Conservation (phyloP, 768 basidiomycete genomes). For the Boletellus ananas region DNA sequence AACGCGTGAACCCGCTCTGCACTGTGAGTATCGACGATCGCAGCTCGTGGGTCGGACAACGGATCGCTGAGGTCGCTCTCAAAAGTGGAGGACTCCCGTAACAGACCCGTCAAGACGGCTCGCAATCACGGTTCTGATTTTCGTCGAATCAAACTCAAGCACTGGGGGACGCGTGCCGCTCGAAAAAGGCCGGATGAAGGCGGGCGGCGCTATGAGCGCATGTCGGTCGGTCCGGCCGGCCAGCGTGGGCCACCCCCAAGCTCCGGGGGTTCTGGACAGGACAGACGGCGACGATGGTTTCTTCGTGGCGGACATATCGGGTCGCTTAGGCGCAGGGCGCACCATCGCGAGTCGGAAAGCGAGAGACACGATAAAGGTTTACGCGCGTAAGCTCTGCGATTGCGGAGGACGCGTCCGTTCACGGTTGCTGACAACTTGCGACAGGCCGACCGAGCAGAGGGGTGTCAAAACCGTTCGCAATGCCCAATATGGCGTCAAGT, state of each 20-base stretch:
- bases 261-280: not conserved
- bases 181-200: slow-evolving; percentile 3
- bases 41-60: not conserved
- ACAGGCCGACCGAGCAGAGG: slow-evolving; percentile 6
- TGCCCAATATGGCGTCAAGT: slow-evolving; percentile 13
- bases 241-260: slow-evolving; percentile 1
- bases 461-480: slow-evolving; percentile 16
- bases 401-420: not conserved
- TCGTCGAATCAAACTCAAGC: not conserved
- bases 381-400: slow-evolving; percentile 4
- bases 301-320: slow-evolving; percentile 9
- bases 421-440: slow-evolving; percentile 2
- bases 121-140: not conserved
- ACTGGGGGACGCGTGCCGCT: slow-evolving; percentile 4
- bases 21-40: slow-evolving; percentile 9
- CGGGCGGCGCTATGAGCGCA: slow-evolving; percentile 14
- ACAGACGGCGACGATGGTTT: slow-evolving; percentile 15
- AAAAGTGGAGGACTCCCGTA: slow-evolving; percentile 7
- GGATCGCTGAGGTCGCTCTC: not conserved
- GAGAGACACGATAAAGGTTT: slow-evolving; percentile 2
- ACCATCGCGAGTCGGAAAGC: not conserved
- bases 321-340: not conserved
- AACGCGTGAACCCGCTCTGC: not conserved
- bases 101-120: slow-evolving; percentile 6
- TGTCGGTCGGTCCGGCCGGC: slow-evolving; percentile 15